Evolutionary conservation across 1,284 basidiomycete genomes (phyloP).

Genomic region (Boletus calvinii): DNA sequence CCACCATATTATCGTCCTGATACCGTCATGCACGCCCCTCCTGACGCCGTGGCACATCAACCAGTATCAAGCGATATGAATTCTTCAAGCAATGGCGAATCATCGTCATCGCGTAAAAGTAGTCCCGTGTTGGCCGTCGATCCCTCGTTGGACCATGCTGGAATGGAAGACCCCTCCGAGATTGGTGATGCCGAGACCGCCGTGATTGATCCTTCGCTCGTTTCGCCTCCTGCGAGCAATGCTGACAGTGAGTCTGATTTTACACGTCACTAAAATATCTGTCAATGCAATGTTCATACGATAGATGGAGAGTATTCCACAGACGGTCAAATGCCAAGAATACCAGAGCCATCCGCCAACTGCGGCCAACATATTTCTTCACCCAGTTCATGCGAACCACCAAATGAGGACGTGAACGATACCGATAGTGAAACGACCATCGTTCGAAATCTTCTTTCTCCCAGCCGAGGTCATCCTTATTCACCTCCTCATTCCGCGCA

Average conservation of each 20-base stretch:
- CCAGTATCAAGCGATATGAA: slow-evolving; percentile 17
- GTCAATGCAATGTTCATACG: slow-evolving; percentile 28
- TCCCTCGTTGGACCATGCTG: slow-evolving; percentile 22
- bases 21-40: slow-evolving; percentile 29
- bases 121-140: slow-evolving; percentile 30
- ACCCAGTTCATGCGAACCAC: slow-evolving; percentile 8
- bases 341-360: slow-evolving; percentile 15
- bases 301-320: slow-evolving; percentile 24
- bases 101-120: slow-evolving; percentile 30
- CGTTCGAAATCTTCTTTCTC: slow-evolving; percentile 24
- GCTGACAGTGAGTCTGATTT: slow-evolving; percentile 19
- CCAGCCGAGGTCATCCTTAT: slow-evolving; percentile 20
- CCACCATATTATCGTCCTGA: slow-evolving; percentile 50
- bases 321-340: slow-evolving; percentile 6
- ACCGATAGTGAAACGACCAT: slow-evolving; percentile 21
- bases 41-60: slow-evolving; percentile 13
- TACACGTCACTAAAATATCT: slow-evolving; percentile 23
- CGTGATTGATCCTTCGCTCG: slow-evolving; percentile 43
- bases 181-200: slow-evolving; percentile 23
- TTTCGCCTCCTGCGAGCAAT: slow-evolving; percentile 24
- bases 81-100: slow-evolving; percentile 26
- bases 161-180: slow-evolving; percentile 18
- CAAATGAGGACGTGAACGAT: slow-evolving; percentile 6
- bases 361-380: slow-evolving; percentile 9
- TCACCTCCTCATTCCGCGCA: slow-evolving; percentile 17